A percentile compares a stretch with the other conserved stretches of the same genome.
These are phyloP conservation scores for Paracamarosporium sp. DNA, from an alignment of 2,329 filamentous ascomycete genomes.

Conservation along the genomic window DNA sequence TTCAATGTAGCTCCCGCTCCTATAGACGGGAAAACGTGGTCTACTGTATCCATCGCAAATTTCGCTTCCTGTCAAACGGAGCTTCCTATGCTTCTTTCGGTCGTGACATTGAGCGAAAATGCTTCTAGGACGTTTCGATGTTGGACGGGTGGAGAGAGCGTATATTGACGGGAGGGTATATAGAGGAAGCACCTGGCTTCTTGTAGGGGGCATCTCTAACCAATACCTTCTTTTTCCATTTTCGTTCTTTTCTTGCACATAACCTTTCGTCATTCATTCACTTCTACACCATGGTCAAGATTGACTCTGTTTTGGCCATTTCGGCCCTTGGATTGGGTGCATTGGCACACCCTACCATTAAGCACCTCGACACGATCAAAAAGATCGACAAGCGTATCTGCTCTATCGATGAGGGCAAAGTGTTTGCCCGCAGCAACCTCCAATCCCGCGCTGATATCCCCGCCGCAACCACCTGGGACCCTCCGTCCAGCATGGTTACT, in stretches of 20 bases:
- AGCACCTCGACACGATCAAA: conserved; percentile 13
- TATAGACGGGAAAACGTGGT: background rate
- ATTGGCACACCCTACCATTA: conserved; percentile 32
- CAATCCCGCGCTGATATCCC: conserved; percentile 23
- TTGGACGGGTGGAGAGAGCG: background rate
- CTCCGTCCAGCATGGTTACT: conserved; percentile 29
- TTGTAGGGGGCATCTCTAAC: background rate
- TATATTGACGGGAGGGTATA: background rate
- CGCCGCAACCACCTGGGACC: conserved; percentile 29
- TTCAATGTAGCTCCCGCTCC: background rate
- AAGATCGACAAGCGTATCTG: conserved; percentile 28
- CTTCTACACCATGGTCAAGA: conserved; percentile 23
- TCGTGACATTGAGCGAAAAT: background rate
- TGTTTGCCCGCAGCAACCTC: conserved; percentile 19
- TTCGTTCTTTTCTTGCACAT: background rate
- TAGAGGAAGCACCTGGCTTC: background rate
- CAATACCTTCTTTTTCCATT: background rate
- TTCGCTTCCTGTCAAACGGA: background rate
- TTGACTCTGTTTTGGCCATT: conserved; percentile 21
- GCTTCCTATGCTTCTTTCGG: background rate
- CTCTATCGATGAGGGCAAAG: conserved; percentile 19
- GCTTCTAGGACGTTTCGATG: background rate
- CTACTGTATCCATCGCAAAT: background rate
- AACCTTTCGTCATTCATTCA: background rate
- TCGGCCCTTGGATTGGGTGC: conserved; percentile 23